Conservation (phyloP, 768 basidiomycete species). For the Auriscalpium vulgare region DNA sequence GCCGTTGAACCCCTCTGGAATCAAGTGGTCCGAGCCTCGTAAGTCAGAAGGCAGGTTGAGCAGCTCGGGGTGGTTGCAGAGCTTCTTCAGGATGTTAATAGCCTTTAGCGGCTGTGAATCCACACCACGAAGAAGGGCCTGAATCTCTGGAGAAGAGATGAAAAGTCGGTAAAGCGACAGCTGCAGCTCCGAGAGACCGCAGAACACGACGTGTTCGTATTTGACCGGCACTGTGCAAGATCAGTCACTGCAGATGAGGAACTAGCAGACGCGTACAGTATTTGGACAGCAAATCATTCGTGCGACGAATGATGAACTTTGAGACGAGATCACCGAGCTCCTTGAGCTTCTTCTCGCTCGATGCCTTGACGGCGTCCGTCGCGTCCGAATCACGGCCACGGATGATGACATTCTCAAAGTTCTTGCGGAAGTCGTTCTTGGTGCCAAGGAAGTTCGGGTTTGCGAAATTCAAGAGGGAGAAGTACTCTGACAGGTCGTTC, state of each 20-base stretch:
- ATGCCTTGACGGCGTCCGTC: slow-evolving; percentile 65
- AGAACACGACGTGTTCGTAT: slow-evolving; percentile 97
- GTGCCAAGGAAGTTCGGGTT: slow-evolving; percentile 87
- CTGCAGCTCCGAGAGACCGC: slow-evolving; percentile 77
- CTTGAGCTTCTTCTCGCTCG: slow-evolving; percentile 84
- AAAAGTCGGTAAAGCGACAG: slow-evolving; percentile 81
- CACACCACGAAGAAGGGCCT: slow-evolving; percentile 76
- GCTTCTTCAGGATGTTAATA: slow-evolving; percentile 89
- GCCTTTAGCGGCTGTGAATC: slow-evolving; percentile 94
- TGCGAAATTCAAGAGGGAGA: slow-evolving; percentile 87
- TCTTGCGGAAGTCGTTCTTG: slow-evolving; percentile 88
- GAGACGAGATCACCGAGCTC: slow-evolving; percentile 82
- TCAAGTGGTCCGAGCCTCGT: slow-evolving; percentile 68
- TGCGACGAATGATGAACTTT: slow-evolving; percentile 91
- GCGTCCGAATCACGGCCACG: slow-evolving; percentile 87
- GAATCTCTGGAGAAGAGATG: slow-evolving; percentile 89
- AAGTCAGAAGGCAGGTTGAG: slow-evolving; percentile 81
- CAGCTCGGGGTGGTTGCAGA: slow-evolving; percentile 92
- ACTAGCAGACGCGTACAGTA: slow-evolving; percentile 47
- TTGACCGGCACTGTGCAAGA: slow-evolving; percentile 81
- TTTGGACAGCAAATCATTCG: slow-evolving; percentile 91
- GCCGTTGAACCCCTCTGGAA: slow-evolving; percentile 76
- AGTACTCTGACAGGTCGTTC: slow-evolving; percentile 94
- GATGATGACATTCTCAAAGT: slow-evolving; percentile 88
- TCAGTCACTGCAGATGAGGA: neutral